These are phyloP conservation scores for Plasmodium malariae DNA, from an alignment of 169 alveolate species.

Conservation along the genomic window DNA sequence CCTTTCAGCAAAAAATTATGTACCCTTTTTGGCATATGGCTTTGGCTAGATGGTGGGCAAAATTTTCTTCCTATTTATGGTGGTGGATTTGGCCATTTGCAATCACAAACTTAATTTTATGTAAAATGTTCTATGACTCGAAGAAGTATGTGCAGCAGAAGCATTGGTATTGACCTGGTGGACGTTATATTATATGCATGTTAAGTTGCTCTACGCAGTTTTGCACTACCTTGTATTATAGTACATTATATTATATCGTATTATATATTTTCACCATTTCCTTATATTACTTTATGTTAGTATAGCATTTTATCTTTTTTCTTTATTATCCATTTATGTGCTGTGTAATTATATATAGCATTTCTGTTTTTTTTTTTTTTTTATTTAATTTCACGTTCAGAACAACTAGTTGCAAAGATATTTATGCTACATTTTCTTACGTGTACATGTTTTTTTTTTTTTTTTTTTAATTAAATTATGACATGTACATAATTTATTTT, in stretches of 20 bases:
- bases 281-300: too few relatives aligned
- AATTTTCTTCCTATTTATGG: conserved; percentile 82
- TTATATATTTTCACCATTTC: too few relatives aligned
- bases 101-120: conserved; percentile 73
- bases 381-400: neutral
- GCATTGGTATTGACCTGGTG: conserved; percentile 58
- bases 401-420: too few relatives aligned
- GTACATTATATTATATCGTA: too few relatives aligned
- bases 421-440: too few relatives aligned
- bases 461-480: neutral
- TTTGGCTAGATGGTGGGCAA: conserved; percentile 91
- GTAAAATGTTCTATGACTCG: conserved; percentile 73
- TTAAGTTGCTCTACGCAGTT: too few relatives aligned
- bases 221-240: too few relatives aligned
- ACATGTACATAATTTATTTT: neutral
- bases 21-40: conserved; percentile 90
- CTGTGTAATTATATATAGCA: too few relatives aligned
- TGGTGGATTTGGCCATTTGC: conserved; percentile 88
- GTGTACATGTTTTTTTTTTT: neutral
- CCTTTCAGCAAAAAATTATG: conserved; percentile 88
- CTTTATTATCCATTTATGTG: too few relatives aligned
- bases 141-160: conserved; percentile 59
- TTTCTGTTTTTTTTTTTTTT: too few relatives aligned
- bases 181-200: neutral
- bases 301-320: too few relatives aligned